phyloP scores from a whole-genome alignment of 495 filamentous ascomycete species.

The Talaromyces trachyspermus region DNA sequence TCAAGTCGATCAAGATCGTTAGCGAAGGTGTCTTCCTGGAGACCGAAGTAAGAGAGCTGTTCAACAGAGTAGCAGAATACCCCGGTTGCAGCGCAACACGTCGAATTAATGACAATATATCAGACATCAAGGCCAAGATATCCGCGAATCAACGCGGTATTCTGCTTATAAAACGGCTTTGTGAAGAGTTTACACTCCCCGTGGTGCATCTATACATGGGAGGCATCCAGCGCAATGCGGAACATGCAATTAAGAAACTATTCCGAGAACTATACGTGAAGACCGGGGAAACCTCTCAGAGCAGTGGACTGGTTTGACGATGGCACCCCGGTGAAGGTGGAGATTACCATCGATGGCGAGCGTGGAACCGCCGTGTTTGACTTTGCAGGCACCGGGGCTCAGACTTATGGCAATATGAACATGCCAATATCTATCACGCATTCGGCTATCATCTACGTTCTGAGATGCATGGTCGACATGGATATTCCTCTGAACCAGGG shows the following conservation, averaged over 20 bases:
- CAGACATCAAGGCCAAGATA: constrained; percentile 92
- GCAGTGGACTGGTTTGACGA: constrained; percentile 82
- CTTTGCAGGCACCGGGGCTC: constrained; percentile 70
- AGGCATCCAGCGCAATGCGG: constrained; percentile 87
- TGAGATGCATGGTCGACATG: constrained; percentile 78
- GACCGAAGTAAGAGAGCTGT: constrained; percentile 71
- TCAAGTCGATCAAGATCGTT: constrained; percentile 91
- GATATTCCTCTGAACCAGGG: constrained; percentile 96
- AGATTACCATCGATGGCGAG: constrained; percentile 65
- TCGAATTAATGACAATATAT: constrained; percentile 88
- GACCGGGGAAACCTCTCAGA: constrained; percentile 78
- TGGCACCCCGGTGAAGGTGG: constrained; percentile 68
- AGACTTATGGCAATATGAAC: constrained; percentile 91
- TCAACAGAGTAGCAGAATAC: constrained; percentile 77
- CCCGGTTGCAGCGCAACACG: constrained; percentile 85
- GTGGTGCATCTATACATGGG: constrained; percentile 96
- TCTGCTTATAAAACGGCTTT: constrained; percentile 73
- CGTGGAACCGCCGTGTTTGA: constrained; percentile 78
- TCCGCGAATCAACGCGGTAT: constrained; percentile 97
- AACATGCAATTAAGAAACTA: constrained; percentile 73
- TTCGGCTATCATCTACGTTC: constrained; percentile 88
- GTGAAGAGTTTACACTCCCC: constrained; percentile 82
- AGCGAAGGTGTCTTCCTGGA: constrained; percentile 87
- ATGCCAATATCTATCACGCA: constrained; percentile 89
- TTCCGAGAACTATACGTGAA: constrained; percentile 73